phyloP scores from a whole-genome alignment of 768 basidiomycete species.

The Trametes cubensis region DNA sequence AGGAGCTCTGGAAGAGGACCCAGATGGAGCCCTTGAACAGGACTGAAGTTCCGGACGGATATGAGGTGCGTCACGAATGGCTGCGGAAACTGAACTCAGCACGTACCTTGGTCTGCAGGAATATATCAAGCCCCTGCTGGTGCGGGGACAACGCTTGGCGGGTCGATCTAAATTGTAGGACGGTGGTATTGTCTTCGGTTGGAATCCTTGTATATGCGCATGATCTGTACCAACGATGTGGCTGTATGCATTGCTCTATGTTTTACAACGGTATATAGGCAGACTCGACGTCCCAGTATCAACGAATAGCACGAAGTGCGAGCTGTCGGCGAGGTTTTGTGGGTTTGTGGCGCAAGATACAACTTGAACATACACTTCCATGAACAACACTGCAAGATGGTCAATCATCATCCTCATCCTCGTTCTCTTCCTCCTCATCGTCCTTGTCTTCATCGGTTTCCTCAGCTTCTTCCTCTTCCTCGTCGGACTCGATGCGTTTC shows the following conservation, averaged over 20 bases:
- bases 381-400: conserved; percentile 10
- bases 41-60: conserved; percentile 53
- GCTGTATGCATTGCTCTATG: conserved; percentile 31
- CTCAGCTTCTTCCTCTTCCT: conserved; percentile 49
- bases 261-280: not conserved
- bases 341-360: conserved; percentile 10
- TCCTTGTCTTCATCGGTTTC: conserved; percentile 44
- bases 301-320: too few relatives aligned
- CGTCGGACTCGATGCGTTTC: conserved; percentile 32
- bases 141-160: conserved; percentile 47
- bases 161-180: conserved; percentile 39
- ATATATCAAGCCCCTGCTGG: conserved; percentile 56
- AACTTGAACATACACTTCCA: not conserved
- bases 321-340: too few relatives aligned
- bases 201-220: too few relatives aligned
- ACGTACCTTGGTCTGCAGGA: conserved; percentile 30
- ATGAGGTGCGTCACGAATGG: conserved; percentile 45
- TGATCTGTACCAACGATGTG: conserved; percentile 23
- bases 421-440: conserved; percentile 45
- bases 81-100: not conserved
- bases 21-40: conserved; percentile 63
- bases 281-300: too few relatives aligned
- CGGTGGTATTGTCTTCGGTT: conserved; percentile 21
- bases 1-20: conserved; percentile 62
- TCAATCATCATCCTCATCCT: conserved; percentile 35